Percentiles rank a stretch among this genome's conserved stretches.
These are phyloP conservation scores for Macadamia tetraphylla DNA, from an alignment of 164 flowering plant species.

Conservation along the genomic window DNA sequence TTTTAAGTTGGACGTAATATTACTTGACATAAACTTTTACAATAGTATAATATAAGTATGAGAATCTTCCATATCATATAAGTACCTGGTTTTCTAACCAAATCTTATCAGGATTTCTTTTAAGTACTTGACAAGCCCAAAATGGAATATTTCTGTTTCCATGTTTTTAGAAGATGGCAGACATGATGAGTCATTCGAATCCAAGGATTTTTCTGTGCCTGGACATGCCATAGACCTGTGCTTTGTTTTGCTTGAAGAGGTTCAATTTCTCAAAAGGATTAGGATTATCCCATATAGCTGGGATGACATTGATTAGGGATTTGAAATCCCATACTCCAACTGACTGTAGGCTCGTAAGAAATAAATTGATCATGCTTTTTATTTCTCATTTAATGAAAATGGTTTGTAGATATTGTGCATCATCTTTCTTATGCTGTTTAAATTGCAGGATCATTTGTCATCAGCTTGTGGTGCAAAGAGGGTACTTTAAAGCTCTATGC, in stretches of 20 bases:
- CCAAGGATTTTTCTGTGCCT: too few species aligned
- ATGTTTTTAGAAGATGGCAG: too few species aligned
- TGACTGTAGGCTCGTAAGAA: too few species aligned
- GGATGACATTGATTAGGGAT: too few species aligned
- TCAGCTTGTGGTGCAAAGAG: constrained; percentile 81
- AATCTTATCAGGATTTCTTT: not conserved
- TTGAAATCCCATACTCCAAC: too few species aligned
- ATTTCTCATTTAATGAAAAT: not conserved
- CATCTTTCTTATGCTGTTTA: not conserved
- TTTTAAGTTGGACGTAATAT: not conserved
- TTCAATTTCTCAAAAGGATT: too few species aligned
- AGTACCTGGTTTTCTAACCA: not conserved
- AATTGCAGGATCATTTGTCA: constrained; percentile 73
- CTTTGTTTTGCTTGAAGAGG: too few species aligned
- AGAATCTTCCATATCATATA: not conserved
- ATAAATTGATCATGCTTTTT: not conserved
- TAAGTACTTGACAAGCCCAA: not conserved
- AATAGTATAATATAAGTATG: not conserved
- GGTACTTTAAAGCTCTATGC: constrained; percentile 26
- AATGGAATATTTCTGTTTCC: too few species aligned
- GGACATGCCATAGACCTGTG: too few species aligned
- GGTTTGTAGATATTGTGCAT: not conserved
- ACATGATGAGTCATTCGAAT: too few species aligned
- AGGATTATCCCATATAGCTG: too few species aligned
- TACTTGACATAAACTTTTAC: not conserved